Percentiles rank a stretch among this genome's conserved stretches.
phyloP scores from a whole-genome alignment of 768 basidiomycete species.

The Podaxis sp. region DNA sequence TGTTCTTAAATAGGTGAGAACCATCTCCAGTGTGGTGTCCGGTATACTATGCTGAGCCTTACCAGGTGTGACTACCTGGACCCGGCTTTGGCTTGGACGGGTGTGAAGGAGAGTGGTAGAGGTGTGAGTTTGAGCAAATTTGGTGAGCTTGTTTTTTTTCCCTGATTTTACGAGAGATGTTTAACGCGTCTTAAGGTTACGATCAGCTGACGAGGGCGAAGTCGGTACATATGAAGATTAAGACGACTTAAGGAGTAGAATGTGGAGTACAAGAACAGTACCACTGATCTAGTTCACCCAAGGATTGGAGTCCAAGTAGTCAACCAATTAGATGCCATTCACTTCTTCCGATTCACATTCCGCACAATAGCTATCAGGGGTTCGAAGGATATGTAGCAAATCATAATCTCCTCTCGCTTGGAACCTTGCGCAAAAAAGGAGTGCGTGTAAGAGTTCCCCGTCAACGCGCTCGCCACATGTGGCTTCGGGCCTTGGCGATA shows the following conservation, averaged over 20 bases:
- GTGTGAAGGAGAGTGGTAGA: constrained; percentile 90
- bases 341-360: too few relatives aligned
- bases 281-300: background rate
- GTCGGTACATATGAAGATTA: constrained; percentile 81
- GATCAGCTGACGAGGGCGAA: constrained; percentile 84
- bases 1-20: constrained; percentile 81
- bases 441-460: too few relatives aligned
- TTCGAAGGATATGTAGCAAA: too few relatives aligned
- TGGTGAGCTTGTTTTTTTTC: constrained; percentile 46
- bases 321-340: too few relatives aligned
- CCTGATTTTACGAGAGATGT: background rate
- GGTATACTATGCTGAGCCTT: background rate
- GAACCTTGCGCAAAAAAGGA: too few relatives aligned
- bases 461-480: too few relatives aligned
- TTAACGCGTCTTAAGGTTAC: constrained; percentile 54
- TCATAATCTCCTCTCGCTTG: too few relatives aligned
- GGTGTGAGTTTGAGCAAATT: constrained; percentile 90
- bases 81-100: constrained; percentile 93
- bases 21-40: background rate
- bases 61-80: constrained; percentile 84
- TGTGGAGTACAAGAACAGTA: background rate
- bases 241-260: constrained; percentile 33
- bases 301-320: too few relatives aligned
- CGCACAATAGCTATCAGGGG: too few relatives aligned
- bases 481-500: too few relatives aligned